Percentiles rank a stretch among this genome's conserved stretches.
Evolutionary conservation across 371 early-diverging fungal species (phyloP).

Genomic region (Circinella umbellata): DNA sequence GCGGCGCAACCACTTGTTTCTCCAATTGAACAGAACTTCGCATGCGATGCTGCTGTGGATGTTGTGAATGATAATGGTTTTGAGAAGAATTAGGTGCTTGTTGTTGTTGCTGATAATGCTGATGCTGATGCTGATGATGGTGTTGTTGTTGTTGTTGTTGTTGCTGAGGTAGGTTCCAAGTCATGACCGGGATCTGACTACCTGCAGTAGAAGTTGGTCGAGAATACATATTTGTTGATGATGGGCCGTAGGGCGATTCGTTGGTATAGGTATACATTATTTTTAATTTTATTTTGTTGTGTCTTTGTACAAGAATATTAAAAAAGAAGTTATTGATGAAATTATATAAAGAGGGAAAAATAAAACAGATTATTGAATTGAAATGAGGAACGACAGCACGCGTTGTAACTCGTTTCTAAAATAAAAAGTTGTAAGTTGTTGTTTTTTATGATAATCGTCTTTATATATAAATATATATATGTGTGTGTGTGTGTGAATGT

Average conservation of each 20-base stretch:
- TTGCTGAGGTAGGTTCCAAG: conserved; percentile 21
- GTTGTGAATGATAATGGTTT: conserved; percentile 3
- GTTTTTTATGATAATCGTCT: too few relatives aligned
- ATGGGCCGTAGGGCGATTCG: conserved; percentile 3
- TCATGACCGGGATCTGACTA: conserved; percentile 24
- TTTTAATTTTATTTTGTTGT: neutral
- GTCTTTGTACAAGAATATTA: neutral
- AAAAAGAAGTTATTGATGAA: neutral
- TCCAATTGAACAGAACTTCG: conserved; percentile 4
- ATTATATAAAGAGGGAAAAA: neutral
- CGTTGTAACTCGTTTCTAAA: too few relatives aligned
- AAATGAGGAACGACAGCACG: too few relatives aligned
- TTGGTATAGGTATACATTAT: neutral
- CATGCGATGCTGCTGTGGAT: conserved; percentile 16
- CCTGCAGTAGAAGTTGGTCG: neutral
- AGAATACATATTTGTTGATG: conserved; percentile 1
- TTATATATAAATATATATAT: too few relatives aligned
- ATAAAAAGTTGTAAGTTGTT: too few relatives aligned
- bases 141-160: neutral
- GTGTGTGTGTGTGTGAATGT: too few relatives aligned
- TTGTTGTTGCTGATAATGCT: neutral
- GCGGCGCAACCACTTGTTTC: neutral
- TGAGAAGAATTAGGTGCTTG: neutral
- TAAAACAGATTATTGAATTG: neutral
- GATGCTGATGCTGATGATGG: neutral